Percentiles rank a stretch among this genome's conserved stretches.
These are phyloP conservation scores for Citrullus amarus DNA, from an alignment of 306 rosid genomes.

Conservation along the genomic window DNA sequence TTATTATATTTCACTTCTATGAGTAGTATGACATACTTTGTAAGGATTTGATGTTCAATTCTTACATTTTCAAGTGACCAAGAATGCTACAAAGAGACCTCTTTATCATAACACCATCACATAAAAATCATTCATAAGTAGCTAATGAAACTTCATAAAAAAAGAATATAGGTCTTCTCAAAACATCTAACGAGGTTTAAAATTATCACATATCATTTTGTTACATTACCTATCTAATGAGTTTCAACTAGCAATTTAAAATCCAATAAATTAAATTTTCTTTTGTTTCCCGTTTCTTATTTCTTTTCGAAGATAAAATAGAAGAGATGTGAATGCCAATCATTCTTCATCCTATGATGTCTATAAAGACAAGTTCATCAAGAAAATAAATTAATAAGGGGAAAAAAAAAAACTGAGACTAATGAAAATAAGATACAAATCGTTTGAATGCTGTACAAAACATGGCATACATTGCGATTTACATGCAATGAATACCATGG, in stretches of 20 bases:
- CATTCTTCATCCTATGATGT: neutral
- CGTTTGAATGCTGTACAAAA: slow-evolving; percentile 9
- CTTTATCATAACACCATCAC: too few species aligned
- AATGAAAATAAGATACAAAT: slow-evolving; percentile 3
- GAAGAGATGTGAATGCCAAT: neutral
- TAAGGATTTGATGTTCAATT: too few species aligned
- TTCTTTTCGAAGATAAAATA: neutral
- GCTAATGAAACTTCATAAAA: too few species aligned
- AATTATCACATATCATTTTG: neutral
- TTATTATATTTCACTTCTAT: too few species aligned
- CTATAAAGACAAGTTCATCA: neutral
- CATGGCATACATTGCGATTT: neutral
- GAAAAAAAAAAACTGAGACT: neutral
- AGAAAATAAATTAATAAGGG: neutral
- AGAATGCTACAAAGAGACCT: too few species aligned
- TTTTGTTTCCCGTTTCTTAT: neutral
- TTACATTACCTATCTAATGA: too few species aligned
- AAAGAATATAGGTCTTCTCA: too few species aligned
- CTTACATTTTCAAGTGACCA: too few species aligned
- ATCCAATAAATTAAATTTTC: neutral
- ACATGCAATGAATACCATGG: neutral
- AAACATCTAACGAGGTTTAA: too few species aligned
- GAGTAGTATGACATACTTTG: too few species aligned
- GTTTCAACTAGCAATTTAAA: neutral
- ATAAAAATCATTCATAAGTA: too few species aligned